phyloP scores from a whole-genome alignment of 257 asterid genomes.

The Solanum megistacrolobum region DNA sequence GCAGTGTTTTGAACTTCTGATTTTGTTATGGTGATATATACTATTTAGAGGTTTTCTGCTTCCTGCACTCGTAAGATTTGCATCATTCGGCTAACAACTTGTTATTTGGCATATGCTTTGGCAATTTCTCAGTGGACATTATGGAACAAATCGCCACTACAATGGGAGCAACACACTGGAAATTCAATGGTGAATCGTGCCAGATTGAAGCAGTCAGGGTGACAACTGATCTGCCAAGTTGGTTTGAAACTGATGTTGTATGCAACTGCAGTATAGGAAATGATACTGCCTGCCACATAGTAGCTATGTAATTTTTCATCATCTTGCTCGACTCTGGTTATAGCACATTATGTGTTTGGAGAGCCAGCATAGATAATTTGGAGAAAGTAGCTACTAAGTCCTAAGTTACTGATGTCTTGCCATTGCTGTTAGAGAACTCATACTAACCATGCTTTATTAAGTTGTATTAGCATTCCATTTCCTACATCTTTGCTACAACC shows the following conservation, averaged over 20 bases:
- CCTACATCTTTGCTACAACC: not conserved
- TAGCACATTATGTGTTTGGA: not conserved
- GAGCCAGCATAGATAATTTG: not conserved
- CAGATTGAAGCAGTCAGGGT: not conserved
- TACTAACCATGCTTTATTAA: not conserved
- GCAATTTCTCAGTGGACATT: not conserved
- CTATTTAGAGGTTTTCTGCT: not conserved
- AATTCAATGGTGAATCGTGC: not conserved
- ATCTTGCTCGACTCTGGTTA: not conserved
- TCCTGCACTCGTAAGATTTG: not conserved
- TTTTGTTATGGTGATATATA: not conserved
- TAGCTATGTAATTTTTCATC: not conserved
- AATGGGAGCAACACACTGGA: constrained; percentile 9
- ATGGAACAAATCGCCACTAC: not conserved
- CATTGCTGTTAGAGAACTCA: not conserved
- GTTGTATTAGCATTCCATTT: not conserved
- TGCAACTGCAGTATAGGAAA: constrained; percentile 8
- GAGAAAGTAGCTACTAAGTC: not conserved
- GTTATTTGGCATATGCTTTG: not conserved
- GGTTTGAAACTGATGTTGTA: not conserved
- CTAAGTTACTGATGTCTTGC: not conserved
- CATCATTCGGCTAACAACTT: not conserved
- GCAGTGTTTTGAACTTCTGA: not conserved
- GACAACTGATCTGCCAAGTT: not conserved
- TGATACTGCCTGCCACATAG: constrained; percentile 5